Base-by-base conservation (phyloP, 2,329 filamentous ascomycete species). In the Pseudomassariella vexata region DNA sequence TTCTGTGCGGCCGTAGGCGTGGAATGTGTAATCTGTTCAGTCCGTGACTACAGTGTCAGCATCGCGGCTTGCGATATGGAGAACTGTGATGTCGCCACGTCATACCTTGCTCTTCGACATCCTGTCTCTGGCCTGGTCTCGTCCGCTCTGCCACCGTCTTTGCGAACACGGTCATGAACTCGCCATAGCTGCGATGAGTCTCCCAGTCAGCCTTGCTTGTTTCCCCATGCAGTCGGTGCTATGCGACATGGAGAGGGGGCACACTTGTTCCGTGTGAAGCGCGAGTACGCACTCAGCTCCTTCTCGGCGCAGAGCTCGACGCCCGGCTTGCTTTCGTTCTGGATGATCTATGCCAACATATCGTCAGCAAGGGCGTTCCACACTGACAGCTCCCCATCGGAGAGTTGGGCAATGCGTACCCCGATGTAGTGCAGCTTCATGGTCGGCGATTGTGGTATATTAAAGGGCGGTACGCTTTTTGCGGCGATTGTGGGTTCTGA, bases 341-440 rank as follows among this genome's bases (percentile, higher is more conserved):
- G 84, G 55, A 92, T 70, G 59, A 94, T 76, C 87, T 94, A 51
- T 37, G 31, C 11, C 24, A 19, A 32, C 27, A 30, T 9, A 30
- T 24, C 16, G 17, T 55, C 28, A 39, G 41, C 28, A 21, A 17
- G 25, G 10, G 15, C 17, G 18, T 16, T 28, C n/a, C 14, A 15
- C 25, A 6, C 25, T 15, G 12, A 28, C 11, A 28, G 18, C 11
- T 15, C 11, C 12, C 12, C 25, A 15, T 11, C 18, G 38, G 40
- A 39, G 20, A 29, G 35, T 33, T 37, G 37, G 30, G 39, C 42
- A 40, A 41, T 40, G 56, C 79, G 44, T 79, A 92, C 86, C 50
- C 85, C 86, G 56, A 94, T 86, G 63, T 92, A 92, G 61, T 84
- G 73, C 60, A 92, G 67, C 77, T 89, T 90, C 85, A 90, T 90